Conservation (phyloP, 805 yeast genomes). For the Lipomyces kockii region DNA sequence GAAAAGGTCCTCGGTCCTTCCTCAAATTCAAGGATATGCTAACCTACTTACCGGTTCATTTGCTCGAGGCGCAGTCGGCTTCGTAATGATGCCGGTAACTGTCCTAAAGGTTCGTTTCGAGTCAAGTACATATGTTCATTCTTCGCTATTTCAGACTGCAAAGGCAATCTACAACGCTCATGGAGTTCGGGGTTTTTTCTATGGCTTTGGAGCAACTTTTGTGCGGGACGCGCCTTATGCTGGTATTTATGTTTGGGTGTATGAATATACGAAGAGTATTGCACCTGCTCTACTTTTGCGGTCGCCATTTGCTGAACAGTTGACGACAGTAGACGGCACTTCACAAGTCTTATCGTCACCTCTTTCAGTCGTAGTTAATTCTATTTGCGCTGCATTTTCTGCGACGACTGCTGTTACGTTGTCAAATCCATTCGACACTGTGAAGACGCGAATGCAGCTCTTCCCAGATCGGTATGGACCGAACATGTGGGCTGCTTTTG, state of each 20-base stretch:
- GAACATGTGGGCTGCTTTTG: conserved; percentile 48
- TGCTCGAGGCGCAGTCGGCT: conserved; percentile 81
- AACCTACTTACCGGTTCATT: conserved; percentile 78
- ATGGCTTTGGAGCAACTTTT: conserved; percentile 85
- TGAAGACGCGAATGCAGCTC: conserved; percentile 89
- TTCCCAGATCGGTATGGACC: conserved; percentile 55
- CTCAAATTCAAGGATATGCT: conserved; percentile 69
- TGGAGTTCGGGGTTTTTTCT: conserved; percentile 73
- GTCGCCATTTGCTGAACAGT: conserved; percentile 4
- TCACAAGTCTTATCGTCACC: conserved; percentile 38
- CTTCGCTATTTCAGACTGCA: conserved; percentile 64
- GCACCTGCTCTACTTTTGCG: conserved; percentile 53
- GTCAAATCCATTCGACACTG: conserved; percentile 94
- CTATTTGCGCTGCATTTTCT: conserved; percentile 75
- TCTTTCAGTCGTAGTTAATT: conserved; percentile 64
- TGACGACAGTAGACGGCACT: conserved; percentile 3
- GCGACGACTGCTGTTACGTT: conserved; percentile 80
- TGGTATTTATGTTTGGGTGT: conserved; percentile 84
- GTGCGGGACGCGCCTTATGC: conserved; percentile 96
- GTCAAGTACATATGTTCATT: conserved; percentile 73
- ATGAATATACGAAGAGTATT: conserved; percentile 70
- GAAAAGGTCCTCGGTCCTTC: conserved; percentile 56
- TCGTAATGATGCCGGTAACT: conserved; percentile 92
- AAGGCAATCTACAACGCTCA: conserved; percentile 57
- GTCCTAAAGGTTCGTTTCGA: conserved; percentile 88